Evolutionary conservation across 495 filamentous ascomycete species (phyloP).

Genomic region (Ascodesmis nigricans): DNA sequence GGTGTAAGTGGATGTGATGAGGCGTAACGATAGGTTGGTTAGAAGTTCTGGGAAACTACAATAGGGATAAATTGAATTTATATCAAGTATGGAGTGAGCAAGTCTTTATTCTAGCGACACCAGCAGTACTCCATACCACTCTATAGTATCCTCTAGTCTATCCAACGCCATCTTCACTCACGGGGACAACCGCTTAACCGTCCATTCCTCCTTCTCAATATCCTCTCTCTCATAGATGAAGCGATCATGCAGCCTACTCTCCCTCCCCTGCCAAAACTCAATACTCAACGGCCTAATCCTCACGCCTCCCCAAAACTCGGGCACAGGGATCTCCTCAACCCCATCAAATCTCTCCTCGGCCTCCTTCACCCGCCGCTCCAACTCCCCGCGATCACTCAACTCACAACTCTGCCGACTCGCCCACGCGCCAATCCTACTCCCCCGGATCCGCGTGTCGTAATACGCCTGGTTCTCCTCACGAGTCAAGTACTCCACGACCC

Average conservation of each 20-base stretch:
- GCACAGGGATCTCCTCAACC: constrained; percentile 59
- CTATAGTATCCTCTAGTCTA: no score
- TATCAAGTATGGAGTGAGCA: no score
- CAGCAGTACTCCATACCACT: no score
- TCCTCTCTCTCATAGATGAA: constrained; percentile 40
- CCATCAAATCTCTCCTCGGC: constrained; percentile 37
- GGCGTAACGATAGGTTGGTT: no score
- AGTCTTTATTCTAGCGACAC: no score
- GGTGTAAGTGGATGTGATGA: no score
- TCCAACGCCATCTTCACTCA: no score
- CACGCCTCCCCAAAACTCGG: constrained; percentile 84
- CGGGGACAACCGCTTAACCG: constrained; percentile 2
- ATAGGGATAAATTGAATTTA: no score
- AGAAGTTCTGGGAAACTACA: no score
- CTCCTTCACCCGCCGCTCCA: constrained; percentile 23
- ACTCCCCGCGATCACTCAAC: constrained; percentile 25
- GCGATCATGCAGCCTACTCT: constrained; percentile 76
- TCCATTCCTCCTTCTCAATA: constrained; percentile 2
- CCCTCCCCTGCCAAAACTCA: constrained; percentile 88
- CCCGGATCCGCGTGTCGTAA: constrained; percentile 40
- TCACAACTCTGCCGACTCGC: constrained; percentile 70
- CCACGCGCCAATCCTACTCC: constrained; percentile 78
- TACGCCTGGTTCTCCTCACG: constrained; percentile 65
- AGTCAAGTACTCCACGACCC: constrained; percentile 40
- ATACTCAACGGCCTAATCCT: constrained; percentile 65